These are phyloP conservation scores for Isatis tinctoria DNA, from an alignment of 345 rosid genomes.

Conservation along the genomic window DNA sequence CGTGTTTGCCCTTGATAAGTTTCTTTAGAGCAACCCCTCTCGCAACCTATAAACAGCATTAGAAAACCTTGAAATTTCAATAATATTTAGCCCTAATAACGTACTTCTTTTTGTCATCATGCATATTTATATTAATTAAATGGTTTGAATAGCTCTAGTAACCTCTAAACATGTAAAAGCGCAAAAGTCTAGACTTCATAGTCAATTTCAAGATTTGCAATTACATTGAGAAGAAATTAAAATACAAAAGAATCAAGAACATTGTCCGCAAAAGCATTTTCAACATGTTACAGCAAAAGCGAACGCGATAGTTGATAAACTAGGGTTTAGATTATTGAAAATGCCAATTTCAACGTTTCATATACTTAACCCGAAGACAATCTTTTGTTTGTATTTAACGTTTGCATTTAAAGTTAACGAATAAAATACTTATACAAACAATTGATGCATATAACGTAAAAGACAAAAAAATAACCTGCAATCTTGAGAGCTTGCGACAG, in stretches of 20 bases:
- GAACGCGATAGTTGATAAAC: neutral
- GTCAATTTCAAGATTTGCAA: too few species aligned
- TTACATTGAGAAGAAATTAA: too few species aligned
- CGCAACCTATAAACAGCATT: neutral
- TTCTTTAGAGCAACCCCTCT: constrained; percentile 22
- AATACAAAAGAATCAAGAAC: neutral
- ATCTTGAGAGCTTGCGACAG: constrained; percentile 36
- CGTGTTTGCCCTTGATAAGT: constrained; percentile 23
- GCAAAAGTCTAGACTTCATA: neutral
- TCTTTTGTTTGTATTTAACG: neutral
- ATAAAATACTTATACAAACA: neutral
- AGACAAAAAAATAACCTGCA: constrained; percentile 40
- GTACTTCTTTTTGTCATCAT: neutral
- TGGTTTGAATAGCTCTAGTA: neutral
- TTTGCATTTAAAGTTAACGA: neutral
- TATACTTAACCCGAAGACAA: neutral
- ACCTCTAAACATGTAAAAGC: neutral
- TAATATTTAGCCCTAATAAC: neutral
- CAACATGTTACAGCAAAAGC: neutral
- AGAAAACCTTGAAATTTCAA: neutral
- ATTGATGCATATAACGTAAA: neutral
- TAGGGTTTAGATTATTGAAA: neutral
- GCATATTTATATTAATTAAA: neutral
- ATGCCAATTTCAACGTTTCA: neutral
- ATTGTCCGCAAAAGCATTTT: neutral